Conservation (phyloP, 306 rosid species). For the Vigna hirtella region DNA sequence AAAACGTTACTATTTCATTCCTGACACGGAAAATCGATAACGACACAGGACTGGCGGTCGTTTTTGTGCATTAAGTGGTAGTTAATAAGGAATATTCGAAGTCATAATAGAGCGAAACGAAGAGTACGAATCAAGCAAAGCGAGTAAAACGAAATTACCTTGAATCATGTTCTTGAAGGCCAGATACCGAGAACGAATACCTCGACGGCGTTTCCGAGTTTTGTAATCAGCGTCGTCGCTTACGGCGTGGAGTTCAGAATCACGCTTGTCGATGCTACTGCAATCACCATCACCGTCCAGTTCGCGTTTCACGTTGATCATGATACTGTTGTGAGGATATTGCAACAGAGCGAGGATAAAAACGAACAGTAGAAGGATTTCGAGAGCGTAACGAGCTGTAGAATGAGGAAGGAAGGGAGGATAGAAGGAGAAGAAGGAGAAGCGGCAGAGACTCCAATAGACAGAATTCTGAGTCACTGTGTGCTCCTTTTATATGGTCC, state of each 20-base stretch:
- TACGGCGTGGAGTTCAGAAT: neutral
- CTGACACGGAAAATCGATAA: neutral
- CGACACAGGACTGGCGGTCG: neutral
- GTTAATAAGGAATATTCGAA: neutral
- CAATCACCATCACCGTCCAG: neutral
- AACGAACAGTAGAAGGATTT: neutral
- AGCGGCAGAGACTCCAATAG: neutral
- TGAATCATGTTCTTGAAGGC: constrained; percentile 39
- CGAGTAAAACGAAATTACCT: constrained; percentile 13
- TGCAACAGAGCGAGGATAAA: neutral
- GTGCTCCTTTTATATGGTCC: neutral
- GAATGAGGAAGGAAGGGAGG: neutral
- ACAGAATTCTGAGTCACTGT: no score
- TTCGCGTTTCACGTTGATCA: constrained; percentile 38
- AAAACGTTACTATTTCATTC: neutral
- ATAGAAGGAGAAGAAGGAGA: neutral
- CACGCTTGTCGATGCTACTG: neutral
- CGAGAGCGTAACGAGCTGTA: neutral
- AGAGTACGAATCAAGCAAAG: neutral
- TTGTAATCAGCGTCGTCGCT: neutral
- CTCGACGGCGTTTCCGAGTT: constrained; percentile 37
- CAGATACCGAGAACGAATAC: constrained; percentile 50
- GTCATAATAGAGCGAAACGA: neutral
- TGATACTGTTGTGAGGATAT: neutral
- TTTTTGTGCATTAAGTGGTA: neutral